phyloP scores from a whole-genome alignment of 306 rosid genomes.

The Trichosanthes truncata region DNA sequence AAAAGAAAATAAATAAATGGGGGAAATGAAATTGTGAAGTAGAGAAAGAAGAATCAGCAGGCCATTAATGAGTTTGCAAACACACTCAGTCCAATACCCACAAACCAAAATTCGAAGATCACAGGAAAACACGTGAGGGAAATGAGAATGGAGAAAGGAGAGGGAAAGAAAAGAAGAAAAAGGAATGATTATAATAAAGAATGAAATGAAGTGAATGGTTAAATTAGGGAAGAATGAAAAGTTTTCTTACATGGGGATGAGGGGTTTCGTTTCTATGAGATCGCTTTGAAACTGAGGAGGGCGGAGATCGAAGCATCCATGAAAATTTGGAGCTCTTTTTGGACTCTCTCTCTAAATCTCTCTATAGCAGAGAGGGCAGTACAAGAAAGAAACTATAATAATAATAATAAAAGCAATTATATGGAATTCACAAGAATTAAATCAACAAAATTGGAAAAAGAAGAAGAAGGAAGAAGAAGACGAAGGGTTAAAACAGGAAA shows the following conservation, averaged over 20 bases:
- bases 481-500: conserved; percentile 40
- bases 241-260: conserved; percentile 49
- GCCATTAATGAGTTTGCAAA: not conserved
- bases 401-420: not conserved
- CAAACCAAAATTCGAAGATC: not conserved
- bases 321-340: conserved; percentile 26
- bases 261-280: conserved; percentile 23
- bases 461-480: conserved; percentile 8
- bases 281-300: conserved; percentile 26
- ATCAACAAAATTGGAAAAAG: not conserved
- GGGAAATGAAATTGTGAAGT: not conserved
- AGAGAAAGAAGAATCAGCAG: not conserved
- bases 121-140: not conserved
- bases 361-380: not conserved
- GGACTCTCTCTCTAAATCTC: conserved; percentile 16
- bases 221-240: not conserved
- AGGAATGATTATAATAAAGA: conserved; percentile 11
- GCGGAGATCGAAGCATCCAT: conserved; percentile 50
- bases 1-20: too few relatives aligned
- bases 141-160: conserved; percentile 3
- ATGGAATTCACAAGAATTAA: not conserved
- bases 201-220: not conserved
- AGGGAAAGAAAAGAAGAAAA: not conserved
- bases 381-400: not conserved
- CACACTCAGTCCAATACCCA: not conserved